These are phyloP conservation scores for Azolla pinnata DNA, from an alignment of 75 land plant species.

Conservation along the genomic window DNA sequence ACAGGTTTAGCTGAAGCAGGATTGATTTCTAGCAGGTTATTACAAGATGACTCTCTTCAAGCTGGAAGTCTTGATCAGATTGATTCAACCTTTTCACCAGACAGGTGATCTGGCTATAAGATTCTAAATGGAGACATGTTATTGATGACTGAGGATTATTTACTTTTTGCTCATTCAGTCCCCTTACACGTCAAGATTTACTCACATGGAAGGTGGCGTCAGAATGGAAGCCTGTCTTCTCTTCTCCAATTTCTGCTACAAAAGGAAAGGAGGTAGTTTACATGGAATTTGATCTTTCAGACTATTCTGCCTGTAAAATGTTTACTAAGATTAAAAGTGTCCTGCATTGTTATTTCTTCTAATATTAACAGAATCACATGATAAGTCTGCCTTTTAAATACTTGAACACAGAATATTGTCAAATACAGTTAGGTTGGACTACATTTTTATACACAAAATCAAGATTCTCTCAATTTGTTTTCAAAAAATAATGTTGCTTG, in stretches of 20 bases:
- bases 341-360: slow-evolving; percentile 1
- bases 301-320: neutral
- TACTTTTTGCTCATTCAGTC: slow-evolving; percentile 10
- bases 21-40: slow-evolving; percentile 85
- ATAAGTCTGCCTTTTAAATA: too few species aligned
- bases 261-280: slow-evolving; percentile 14
- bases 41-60: slow-evolving; percentile 34
- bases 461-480: neutral
- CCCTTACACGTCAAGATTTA: slow-evolving; percentile 28
- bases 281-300: neutral
- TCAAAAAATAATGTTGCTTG: neutral
- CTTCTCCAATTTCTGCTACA: neutral
- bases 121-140: too few species aligned
- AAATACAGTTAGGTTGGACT: too few species aligned
- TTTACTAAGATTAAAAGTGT: neutral
- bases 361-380: too few species aligned
- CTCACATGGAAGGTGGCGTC: slow-evolving; percentile 31
- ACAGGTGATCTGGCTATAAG: slow-evolving; percentile 67
- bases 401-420: too few species aligned
- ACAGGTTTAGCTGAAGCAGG: slow-evolving; percentile 99
- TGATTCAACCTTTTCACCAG: slow-evolving; percentile 51
- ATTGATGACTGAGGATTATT: neutral
- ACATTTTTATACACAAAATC: too few species aligned
- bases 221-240: slow-evolving; percentile 6
- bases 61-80: slow-evolving; percentile 20